Base-by-base conservation (phyloP, 2,329 filamentous ascomycete genomes). In the Westerdykella aurantiaca region DNA sequence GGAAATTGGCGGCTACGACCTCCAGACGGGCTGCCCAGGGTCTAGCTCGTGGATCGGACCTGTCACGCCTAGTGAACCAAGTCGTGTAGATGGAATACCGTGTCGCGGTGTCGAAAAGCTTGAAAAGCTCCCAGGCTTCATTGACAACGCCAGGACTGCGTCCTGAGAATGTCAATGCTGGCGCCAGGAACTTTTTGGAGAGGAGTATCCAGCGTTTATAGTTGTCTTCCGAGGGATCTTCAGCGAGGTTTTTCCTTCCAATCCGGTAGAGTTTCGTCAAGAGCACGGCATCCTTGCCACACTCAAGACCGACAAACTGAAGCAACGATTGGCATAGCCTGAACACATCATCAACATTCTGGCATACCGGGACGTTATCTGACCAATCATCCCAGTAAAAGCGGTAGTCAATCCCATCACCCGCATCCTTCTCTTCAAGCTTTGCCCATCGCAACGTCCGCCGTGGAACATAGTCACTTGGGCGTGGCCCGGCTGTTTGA, bases 301-400 rank as follows among this genome's bases (percentile, higher is more conserved):
- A 91, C 60, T 88, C 89, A 49, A 94, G 83, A 2, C 93, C 91
- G 0, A 90, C 85, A 18, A 91, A 72, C 52, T 93, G 94, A 37
- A 96, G 73, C 17, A 98, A 77, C 1, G 88, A 90, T 45, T 82
- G 80, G 66, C 89, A 94, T 0, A 96, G 78, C 2, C 84, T 82
- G 65, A 97, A 93, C 12, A 98, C 78, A 61, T 98, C 93, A 49
- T 96, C 88, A 5, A 95, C 81, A 1, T 76, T 86, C 63, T 95
- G 90, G 61, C 93, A 98, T 16, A 95, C 72, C 0, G 93, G 94
- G 37, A 98, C 77, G 51, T 93, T 95, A 67, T 97, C 91, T 2
- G 83, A 78, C 93, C 93, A 98, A 55, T 97, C 93, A 46, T 95
- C 89, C 83, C 93, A 96, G 67, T 98, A 98, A 63, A 94, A 97